Percentiles rank a stretch among this genome's conserved stretches.
Evolutionary conservation across 2,329 filamentous ascomycete genomes (phyloP).

Genomic region (Fusarium decemcellulare): DNA sequence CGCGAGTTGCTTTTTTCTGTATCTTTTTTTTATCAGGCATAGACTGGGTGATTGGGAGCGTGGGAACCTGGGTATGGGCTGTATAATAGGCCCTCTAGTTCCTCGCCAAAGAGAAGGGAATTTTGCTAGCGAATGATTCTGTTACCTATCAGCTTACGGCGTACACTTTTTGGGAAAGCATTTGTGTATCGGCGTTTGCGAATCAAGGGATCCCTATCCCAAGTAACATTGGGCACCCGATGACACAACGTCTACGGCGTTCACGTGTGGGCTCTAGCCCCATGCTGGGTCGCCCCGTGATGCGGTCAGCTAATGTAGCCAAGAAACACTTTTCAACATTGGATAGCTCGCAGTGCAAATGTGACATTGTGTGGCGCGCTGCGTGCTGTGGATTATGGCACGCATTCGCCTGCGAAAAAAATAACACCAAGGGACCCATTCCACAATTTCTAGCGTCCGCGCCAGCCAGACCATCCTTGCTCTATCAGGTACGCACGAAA

Average conservation of each 20-base stretch:
- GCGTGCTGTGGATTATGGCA: slow-evolving; percentile 40
- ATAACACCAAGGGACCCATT: slow-evolving; percentile 39
- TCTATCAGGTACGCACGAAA: slow-evolving; percentile 54
- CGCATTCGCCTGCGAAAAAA: slow-evolving; percentile 39
- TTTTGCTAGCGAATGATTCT: neutral
- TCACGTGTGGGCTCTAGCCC: slow-evolving; percentile 15
- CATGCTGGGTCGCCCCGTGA: neutral
- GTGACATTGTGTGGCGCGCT: slow-evolving; percentile 44
- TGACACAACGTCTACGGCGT: slow-evolving; percentile 5
- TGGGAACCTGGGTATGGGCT: slow-evolving; percentile 1
- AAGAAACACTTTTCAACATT: slow-evolving; percentile 40
- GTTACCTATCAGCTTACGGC: neutral
- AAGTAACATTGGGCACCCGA: neutral
- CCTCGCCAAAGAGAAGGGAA: neutral
- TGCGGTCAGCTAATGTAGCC: slow-evolving; percentile 11
- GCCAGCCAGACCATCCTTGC: slow-evolving; percentile 48
- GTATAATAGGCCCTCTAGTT: neutral
- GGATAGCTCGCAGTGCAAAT: slow-evolving; percentile 36
- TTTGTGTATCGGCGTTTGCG: neutral
- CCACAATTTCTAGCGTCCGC: slow-evolving; percentile 44
- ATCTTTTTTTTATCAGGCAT: slow-evolving; percentile 15
- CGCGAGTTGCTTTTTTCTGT: slow-evolving; percentile 16
- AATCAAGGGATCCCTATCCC: neutral
- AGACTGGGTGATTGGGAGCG: slow-evolving; percentile 23
- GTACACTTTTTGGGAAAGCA: neutral